These are phyloP conservation scores for Alternaria longipes DNA, from an alignment of 2,329 filamentous ascomycete species.

Conservation along the genomic window DNA sequence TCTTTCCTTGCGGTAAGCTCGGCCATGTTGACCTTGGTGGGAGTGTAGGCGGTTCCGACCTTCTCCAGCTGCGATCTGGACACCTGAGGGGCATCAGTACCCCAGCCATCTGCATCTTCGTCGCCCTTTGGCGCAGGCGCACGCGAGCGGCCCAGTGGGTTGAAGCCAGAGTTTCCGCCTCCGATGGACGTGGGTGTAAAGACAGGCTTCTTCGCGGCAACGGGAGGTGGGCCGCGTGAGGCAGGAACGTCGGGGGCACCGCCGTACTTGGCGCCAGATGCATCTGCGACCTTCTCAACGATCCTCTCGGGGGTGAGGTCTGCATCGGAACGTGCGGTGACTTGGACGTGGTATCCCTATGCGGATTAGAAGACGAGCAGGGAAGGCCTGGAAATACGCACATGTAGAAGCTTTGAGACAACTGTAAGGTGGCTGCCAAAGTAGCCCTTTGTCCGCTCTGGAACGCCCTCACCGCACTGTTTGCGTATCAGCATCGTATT, in stretches of 20 bases:
- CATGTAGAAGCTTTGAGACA: conserved; percentile 90
- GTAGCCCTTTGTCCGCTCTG: conserved; percentile 98
- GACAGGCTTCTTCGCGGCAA: conserved; percentile 86
- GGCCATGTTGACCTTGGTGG: conserved; percentile 93
- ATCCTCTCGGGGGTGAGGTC: conserved; percentile 89
- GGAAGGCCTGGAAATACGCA: conserved; percentile 48
- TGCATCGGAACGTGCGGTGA: conserved; percentile 89
- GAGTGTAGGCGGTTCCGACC: conserved; percentile 90
- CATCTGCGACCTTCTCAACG: conserved; percentile 91
- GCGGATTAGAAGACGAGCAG: conserved; percentile 35
- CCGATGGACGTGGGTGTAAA: conserved; percentile 80
- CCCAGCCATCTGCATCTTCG: conserved; percentile 91
- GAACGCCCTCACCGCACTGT: conserved; percentile 92
- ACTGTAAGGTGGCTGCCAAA: conserved; percentile 93
- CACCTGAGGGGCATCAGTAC: conserved; percentile 88
- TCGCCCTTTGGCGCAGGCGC: conserved; percentile 62
- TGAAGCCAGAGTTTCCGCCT: conserved; percentile 65
- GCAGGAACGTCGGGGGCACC: conserved; percentile 66
- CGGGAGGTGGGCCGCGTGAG: conserved; percentile 69
- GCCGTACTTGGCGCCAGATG: conserved; percentile 94
- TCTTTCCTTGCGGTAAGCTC: conserved; percentile 79
- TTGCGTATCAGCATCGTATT: conserved; percentile 20
- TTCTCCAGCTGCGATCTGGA: conserved; percentile 89
- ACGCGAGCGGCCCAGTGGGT: conserved; percentile 73
- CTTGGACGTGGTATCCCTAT: conserved; percentile 93